These are phyloP conservation scores for Ophiocordyceps camponoti-saundersi DNA, from an alignment of 2,329 filamentous ascomycete genomes.

Conservation along the genomic window DNA sequence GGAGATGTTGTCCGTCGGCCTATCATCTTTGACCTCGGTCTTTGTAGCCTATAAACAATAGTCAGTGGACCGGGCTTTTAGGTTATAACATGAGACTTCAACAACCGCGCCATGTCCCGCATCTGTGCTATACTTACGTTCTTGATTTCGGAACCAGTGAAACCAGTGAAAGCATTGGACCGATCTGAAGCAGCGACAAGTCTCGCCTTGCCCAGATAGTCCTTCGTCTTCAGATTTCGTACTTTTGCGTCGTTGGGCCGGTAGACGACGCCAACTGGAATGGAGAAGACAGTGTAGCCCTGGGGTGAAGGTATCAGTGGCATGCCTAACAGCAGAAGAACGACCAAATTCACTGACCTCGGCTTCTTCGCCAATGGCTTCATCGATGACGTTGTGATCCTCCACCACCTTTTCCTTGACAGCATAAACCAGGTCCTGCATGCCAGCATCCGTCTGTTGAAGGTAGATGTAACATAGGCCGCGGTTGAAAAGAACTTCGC, in stretches of 20 bases:
- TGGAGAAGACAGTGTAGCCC: conserved; percentile 98
- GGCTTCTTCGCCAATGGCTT: conserved; percentile 83
- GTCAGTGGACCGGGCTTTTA: conserved; percentile 3
- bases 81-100: neutral
- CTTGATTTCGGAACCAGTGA: conserved; percentile 63
- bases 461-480: conserved; percentile 96
- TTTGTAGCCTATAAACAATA: conserved; percentile 25
- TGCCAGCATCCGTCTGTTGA: conserved; percentile 74
- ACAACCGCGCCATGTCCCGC: neutral
- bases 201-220: conserved; percentile 92
- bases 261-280: conserved; percentile 89
- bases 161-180: conserved; percentile 66
- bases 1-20: conserved; percentile 69
- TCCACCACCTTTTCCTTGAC: conserved; percentile 92
- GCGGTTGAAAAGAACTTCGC: conserved; percentile 93
- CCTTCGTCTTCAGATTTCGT: conserved; percentile 92
- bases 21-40: conserved; percentile 52
- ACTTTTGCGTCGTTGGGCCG: conserved; percentile 95
- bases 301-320: conserved; percentile 16
- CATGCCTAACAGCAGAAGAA: neutral
- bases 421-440: conserved; percentile 81
- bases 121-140: conserved; percentile 28
- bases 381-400: conserved; percentile 95
- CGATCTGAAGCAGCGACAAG: conserved; percentile 78
- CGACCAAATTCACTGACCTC: conserved; percentile 40